Evolutionary conservation across 2,329 filamentous ascomycete genomes (phyloP), one percentile per base, ranked within the genome.

Genomic region (Aspergillus clavatus): DNA sequence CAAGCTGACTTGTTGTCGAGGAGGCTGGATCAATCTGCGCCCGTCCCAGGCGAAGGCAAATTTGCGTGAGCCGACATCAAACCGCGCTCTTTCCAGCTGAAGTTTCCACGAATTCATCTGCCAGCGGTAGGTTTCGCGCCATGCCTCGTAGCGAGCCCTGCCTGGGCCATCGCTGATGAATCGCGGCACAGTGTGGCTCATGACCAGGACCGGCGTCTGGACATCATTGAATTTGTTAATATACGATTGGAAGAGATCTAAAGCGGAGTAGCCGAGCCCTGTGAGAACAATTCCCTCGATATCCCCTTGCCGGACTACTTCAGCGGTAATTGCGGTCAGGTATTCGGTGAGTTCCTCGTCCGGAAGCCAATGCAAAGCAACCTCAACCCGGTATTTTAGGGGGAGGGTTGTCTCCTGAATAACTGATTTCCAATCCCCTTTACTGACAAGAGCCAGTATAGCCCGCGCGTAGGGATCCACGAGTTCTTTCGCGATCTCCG

Each of bases 261-360:
- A 74, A 3, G 76, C 75, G 44, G 72, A 70, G 46, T 80, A 75
- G 3, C 74, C 74, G 5, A 83, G 71, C 5, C 81, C 81, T 0
- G 81, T 84, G 7, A 84, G 72, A 11, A 83, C 67, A 6, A 83
- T 69, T 7, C 81, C 81, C 64, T 82, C 79, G 42, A 82, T 74
- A 53, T 82, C 74, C 22, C 81, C 81, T 45, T 75, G 68, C 2
- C 64, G 62, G 39, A 81, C 72, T 19, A 72, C 73, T 29, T 77
- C 70, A 18, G 69, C 59, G 1, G 75, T 80, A 5, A 72, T 71
- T 28, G 79, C 72, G 33, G 74, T 70, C 36, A 84, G 67, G 55
- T 82, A 83, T 43, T 72, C 72, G 4, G 67, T 69, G 12, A 76
- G 60, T 23, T 71, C 66, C 2, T 65, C 62, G 50, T 76, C 73